Conservation (phyloP, 768 basidiomycete species). For the Leccinum pellstonianum region DNA sequence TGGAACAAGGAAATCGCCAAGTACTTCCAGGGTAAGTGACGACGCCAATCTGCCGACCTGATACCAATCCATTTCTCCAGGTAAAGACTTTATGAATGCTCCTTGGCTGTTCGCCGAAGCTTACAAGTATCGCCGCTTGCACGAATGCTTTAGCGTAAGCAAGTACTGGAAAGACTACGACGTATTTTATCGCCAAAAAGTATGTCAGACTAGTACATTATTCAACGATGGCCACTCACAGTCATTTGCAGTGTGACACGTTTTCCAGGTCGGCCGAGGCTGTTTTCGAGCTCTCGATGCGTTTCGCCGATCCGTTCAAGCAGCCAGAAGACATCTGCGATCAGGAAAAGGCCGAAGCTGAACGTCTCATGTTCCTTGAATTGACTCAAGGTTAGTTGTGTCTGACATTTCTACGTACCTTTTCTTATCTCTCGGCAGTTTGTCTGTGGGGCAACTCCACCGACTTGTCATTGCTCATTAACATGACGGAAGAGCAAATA, state of each 20-base stretch:
- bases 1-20: slow-evolving; percentile 99
- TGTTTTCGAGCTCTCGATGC: slow-evolving; percentile 90
- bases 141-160: slow-evolving; percentile 90
- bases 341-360: slow-evolving; percentile 60
- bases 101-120: slow-evolving; percentile 97
- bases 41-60: background rate
- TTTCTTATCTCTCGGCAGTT: slow-evolving; percentile 44
- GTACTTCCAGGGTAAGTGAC: slow-evolving; percentile 75
- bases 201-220: slow-evolving; percentile 23
- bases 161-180: slow-evolving; percentile 90
- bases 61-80: slow-evolving; percentile 33
- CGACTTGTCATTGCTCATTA: slow-evolving; percentile 90
- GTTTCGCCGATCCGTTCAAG: slow-evolving; percentile 84
- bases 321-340: slow-evolving; percentile 52
- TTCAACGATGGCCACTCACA: slow-evolving; percentile 6
- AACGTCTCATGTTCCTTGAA: slow-evolving; percentile 87
- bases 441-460: slow-evolving; percentile 98
- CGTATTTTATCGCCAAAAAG: slow-evolving; percentile 94
- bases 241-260: slow-evolving; percentile 71
- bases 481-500: slow-evolving; percentile 98
- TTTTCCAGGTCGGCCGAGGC: slow-evolving; percentile 91
- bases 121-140: slow-evolving; percentile 87
- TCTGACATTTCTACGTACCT: background rate
- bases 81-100: slow-evolving; percentile 92
- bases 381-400: slow-evolving; percentile 73